phyloP scores from a whole-genome alignment of 768 basidiomycete genomes.

The Pilatotrama ljubarskyi region DNA sequence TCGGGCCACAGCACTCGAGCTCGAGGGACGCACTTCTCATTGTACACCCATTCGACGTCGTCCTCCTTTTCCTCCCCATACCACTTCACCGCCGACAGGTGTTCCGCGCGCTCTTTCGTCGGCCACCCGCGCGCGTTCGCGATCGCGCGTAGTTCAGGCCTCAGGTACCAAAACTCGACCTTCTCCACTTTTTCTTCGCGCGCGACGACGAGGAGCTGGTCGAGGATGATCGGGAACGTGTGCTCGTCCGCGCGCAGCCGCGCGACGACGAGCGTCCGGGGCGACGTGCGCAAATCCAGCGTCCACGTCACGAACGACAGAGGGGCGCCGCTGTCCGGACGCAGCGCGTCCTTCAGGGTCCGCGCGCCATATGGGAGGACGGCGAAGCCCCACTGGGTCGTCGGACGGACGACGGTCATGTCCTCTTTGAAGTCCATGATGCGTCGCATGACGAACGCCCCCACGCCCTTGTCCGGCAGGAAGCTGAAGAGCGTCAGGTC shows the following conservation, averaged over 20 bases:
- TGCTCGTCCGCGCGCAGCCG: slow-evolving; percentile 18
- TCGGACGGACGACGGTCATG: slow-evolving; percentile 13
- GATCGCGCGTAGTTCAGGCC: slow-evolving; percentile 1
- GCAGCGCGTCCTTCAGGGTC: not conserved
- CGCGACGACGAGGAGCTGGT: slow-evolving; percentile 12
- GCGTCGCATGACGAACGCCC: slow-evolving; percentile 43
- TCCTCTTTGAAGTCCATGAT: slow-evolving; percentile 28
- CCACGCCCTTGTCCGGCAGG: slow-evolving; percentile 49
- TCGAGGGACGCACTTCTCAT: slow-evolving; percentile 18
- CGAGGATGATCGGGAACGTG: slow-evolving; percentile 16
- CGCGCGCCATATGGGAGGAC: slow-evolving; percentile 5
- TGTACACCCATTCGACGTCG: slow-evolving; percentile 19
- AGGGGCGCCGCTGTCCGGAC: not conserved
- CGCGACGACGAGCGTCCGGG: slow-evolving; percentile 15
- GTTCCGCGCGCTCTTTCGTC: slow-evolving; percentile 15
- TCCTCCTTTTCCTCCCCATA: slow-evolving; percentile 18
- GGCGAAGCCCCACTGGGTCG: slow-evolving; percentile 33
- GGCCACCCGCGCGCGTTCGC: slow-evolving; percentile 12
- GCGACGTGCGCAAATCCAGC: slow-evolving; percentile 7
- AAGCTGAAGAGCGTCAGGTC: slow-evolving; percentile 36
- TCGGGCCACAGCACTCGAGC: not conserved
- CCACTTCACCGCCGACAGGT: slow-evolving; percentile 24
- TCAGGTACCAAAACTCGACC: slow-evolving; percentile 22
- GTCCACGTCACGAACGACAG: slow-evolving; percentile 20
- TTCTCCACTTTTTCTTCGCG: slow-evolving; percentile 11